phyloP scores from a whole-genome alignment of 345 rosid genomes.

The Reutealis trisperma region DNA sequence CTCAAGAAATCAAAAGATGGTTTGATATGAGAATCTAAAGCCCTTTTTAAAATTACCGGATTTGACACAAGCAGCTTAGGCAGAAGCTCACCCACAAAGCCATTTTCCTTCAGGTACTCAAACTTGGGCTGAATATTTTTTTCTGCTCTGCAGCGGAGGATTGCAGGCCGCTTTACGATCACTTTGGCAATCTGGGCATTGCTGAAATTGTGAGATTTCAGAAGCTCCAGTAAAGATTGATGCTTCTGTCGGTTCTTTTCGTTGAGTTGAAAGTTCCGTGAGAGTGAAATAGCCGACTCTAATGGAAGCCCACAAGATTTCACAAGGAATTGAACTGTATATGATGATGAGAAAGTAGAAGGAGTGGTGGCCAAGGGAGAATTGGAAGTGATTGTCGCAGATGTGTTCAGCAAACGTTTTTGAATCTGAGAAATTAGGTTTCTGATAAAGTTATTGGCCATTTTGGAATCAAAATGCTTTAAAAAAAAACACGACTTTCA shows the following conservation, averaged over 20 bases:
- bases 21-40: slow-evolving; percentile 19
- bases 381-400: not conserved
- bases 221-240: slow-evolving; percentile 14
- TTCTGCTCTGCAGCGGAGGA: slow-evolving; percentile 3
- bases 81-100: slow-evolving; percentile 25
- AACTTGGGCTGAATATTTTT: slow-evolving; percentile 24
- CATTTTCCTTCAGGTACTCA: slow-evolving; percentile 13
- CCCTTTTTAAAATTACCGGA: slow-evolving; percentile 5
- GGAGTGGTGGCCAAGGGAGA: not conserved
- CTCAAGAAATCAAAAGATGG: slow-evolving; percentile 24
- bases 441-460: not conserved
- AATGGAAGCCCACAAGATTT: slow-evolving; percentile 30
- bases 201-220: slow-evolving; percentile 19
- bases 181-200: slow-evolving; percentile 22
- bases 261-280: slow-evolving; percentile 16
- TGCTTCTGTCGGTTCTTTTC: not conserved
- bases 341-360: not conserved
- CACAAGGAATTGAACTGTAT: slow-evolving; percentile 12
- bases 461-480: not conserved
- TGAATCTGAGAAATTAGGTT: not conserved
- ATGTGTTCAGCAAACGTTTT: slow-evolving; percentile 2
- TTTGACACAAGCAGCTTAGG: slow-evolving; percentile 15
- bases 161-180: slow-evolving; percentile 14
- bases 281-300: slow-evolving; percentile 23
- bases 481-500: no score